Evolutionary conservation across 495 filamentous ascomycete species (phyloP).

Genomic region (Penicillium paradoxum): DNA sequence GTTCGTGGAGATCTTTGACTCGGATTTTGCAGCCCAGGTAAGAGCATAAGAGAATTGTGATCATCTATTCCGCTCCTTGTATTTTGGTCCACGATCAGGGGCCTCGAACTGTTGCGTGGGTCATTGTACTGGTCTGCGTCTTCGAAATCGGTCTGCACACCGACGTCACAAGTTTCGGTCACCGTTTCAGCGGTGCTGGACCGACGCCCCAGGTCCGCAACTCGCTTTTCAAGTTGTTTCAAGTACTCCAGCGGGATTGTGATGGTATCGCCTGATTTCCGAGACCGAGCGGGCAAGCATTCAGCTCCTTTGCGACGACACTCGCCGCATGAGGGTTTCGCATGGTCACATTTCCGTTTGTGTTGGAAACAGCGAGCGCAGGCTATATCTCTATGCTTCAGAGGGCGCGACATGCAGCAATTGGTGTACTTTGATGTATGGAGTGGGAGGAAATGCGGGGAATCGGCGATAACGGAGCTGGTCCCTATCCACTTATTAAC

Average conservation of each 20-base stretch:
- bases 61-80: constrained; percentile 3
- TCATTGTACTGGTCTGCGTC: neutral
- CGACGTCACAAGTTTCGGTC: constrained; percentile 18
- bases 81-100: neutral
- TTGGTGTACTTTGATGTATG: neutral
- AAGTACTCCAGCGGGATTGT: constrained; percentile 31
- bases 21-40: constrained; percentile 1
- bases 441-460: constrained; percentile 16
- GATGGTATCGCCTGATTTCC: constrained; percentile 26
- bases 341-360: constrained; percentile 35
- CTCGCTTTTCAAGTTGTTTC: constrained; percentile 23
- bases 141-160: constrained; percentile 25
- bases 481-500: constrained; percentile 2
- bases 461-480: constrained; percentile 10
- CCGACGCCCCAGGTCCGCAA: constrained; percentile 22
- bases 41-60: constrained; percentile 4
- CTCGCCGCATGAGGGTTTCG: constrained; percentile 31
- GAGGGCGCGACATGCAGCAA: constrained; percentile 24
- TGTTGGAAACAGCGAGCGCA: constrained; percentile 33
- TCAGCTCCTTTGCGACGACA: constrained; percentile 31
- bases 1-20: neutral
- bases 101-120: neutral
- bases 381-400: constrained; percentile 27
- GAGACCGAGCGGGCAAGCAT: constrained; percentile 28
- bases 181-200: neutral